Evolutionary conservation across 2,329 filamentous ascomycete genomes (phyloP).

Genomic region (Acrocalymma vagum): DNA sequence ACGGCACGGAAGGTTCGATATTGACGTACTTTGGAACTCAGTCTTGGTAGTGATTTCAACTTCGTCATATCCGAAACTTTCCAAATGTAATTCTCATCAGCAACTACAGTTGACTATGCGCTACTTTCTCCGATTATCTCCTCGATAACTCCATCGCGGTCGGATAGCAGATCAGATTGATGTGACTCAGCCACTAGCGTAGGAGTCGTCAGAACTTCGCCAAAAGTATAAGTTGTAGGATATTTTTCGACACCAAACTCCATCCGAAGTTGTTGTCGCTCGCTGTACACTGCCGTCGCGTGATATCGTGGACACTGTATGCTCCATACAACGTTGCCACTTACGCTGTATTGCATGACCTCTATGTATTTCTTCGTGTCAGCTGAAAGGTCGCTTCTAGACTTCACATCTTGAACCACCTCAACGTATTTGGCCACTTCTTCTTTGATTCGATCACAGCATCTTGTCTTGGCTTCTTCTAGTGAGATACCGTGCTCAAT

Average conservation of each 20-base stretch:
- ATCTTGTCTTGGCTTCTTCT: slow-evolving; percentile 33
- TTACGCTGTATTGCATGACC: slow-evolving; percentile 38
- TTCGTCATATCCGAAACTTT: too few relatives aligned
- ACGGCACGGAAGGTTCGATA: too few relatives aligned
- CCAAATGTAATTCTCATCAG: too few relatives aligned
- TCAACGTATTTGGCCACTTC: slow-evolving; percentile 22
- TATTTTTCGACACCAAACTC: neutral
- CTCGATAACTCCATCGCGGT: too few relatives aligned
- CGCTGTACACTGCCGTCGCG: slow-evolving; percentile 3
- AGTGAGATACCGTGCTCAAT: slow-evolving; percentile 37
- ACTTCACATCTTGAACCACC: slow-evolving; percentile 22
- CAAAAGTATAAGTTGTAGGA: too few relatives aligned
- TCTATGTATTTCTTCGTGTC: slow-evolving; percentile 41
- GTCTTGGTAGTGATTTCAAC: too few relatives aligned
- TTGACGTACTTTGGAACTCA: too few relatives aligned
- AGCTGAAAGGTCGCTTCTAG: slow-evolving; percentile 9
- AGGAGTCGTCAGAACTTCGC: too few relatives aligned
- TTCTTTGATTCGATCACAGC: slow-evolving; percentile 28
- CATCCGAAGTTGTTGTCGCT: neutral
- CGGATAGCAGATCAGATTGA: too few relatives aligned
- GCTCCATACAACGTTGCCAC: slow-evolving; percentile 49
- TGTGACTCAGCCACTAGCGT: too few relatives aligned
- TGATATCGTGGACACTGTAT: slow-evolving; percentile 45
- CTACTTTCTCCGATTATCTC: too few relatives aligned
- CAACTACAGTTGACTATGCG: too few relatives aligned